Conservation (phyloP, 2,329 filamentous ascomycete genomes). For the Fusarium tuaranense region DNA sequence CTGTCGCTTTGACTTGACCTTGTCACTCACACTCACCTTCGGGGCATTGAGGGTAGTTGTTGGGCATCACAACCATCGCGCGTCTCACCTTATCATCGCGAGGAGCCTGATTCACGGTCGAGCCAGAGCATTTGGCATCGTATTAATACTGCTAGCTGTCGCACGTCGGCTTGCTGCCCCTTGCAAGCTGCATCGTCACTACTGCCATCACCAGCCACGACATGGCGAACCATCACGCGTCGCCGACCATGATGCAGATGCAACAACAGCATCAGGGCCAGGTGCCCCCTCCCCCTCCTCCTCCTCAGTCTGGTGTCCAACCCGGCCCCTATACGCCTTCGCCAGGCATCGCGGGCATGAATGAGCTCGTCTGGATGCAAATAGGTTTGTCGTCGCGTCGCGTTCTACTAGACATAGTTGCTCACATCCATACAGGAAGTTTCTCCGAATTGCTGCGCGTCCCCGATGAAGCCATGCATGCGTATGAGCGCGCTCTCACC, state of each 20-base stretch:
- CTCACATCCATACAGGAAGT: conserved; percentile 69
- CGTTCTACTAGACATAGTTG: conserved; percentile 29
- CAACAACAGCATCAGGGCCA: conserved; percentile 71
- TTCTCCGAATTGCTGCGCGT: conserved; percentile 90
- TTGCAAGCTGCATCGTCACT: conserved; percentile 32
- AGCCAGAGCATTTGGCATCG: conserved; percentile 1
- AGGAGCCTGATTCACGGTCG: conserved; percentile 32
- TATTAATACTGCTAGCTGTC: conserved; percentile 27
- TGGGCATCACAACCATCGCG: conserved; percentile 30
- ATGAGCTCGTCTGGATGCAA: conserved; percentile 91
- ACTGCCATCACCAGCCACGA: conserved; percentile 38
- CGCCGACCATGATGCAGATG: conserved; percentile 81
- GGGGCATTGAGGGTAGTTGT: conserved; percentile 22
- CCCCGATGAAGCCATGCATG: conserved; percentile 86
- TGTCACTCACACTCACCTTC: conserved; percentile 11
- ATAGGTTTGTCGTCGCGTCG: conserved; percentile 74
- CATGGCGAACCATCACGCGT: conserved; percentile 85
- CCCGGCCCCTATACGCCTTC: conserved; percentile 72
- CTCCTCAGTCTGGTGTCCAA: conserved; percentile 61
- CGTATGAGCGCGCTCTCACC: conserved; percentile 89
- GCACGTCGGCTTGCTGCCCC: conserved; percentile 21
- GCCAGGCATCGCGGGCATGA: conserved; percentile 81
- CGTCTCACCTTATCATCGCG: conserved; percentile 4
- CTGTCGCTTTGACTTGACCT: conserved; percentile 20
- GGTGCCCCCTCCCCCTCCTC: conserved; percentile 66